Evolutionary conservation across 1,284 basidiomycete species (phyloP).

Genomic region (Trichosporon asahii): DNA sequence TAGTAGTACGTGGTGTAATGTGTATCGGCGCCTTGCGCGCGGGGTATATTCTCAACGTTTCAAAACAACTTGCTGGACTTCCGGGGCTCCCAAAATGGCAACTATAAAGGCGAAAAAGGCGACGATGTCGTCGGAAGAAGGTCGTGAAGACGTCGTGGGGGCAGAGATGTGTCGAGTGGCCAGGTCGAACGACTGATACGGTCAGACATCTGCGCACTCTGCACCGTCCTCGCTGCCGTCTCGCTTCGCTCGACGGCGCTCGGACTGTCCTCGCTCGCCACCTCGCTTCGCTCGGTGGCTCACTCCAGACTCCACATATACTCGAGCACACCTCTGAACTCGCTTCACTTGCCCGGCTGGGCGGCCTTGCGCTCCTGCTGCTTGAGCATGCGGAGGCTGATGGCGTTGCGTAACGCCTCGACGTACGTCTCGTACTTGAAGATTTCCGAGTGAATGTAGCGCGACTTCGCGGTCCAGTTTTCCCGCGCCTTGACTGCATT

Average conservation of each 20-base stretch:
- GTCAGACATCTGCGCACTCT: not conserved
- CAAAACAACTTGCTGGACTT: no score
- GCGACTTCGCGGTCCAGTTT: constrained; percentile 91
- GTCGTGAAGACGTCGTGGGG: not conserved
- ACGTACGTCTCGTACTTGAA: constrained; percentile 96
- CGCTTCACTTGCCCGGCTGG: constrained; percentile 5
- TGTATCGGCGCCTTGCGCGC: not conserved
- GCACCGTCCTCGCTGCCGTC: not conserved
- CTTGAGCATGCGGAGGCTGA: constrained; percentile 74
- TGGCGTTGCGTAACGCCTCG: constrained; percentile 76
- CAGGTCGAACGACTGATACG: no score
- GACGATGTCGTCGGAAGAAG: not conserved
- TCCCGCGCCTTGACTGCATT: constrained; percentile 71
- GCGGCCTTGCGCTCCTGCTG: constrained; percentile 55
- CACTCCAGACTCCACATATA: constrained; percentile 3
- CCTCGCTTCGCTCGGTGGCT: not conserved
- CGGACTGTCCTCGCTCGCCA: not conserved
- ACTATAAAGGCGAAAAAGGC: not conserved
- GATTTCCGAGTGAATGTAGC: constrained; percentile 82
- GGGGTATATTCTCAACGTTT: not conserved
- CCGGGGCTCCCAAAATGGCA: not conserved
- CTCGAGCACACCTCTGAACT: constrained; percentile 3
- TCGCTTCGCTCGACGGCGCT: not conserved
- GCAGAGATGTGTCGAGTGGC: not conserved
- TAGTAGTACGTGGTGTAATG: not conserved